These are phyloP conservation scores for Eucalyptus pauciflora DNA, from an alignment of 345 rosid genomes.

Conservation along the genomic window DNA sequence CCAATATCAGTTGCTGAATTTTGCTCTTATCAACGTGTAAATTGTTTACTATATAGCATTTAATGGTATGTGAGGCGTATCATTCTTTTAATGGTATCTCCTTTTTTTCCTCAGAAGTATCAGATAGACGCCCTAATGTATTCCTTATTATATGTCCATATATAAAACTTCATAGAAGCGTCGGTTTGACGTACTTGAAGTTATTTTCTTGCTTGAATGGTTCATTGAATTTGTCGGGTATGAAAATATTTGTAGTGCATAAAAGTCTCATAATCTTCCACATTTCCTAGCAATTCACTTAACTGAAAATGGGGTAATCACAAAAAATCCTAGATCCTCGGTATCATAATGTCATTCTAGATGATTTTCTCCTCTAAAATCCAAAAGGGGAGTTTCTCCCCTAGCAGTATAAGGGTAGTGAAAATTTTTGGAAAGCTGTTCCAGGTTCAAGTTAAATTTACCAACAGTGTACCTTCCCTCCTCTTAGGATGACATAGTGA, in stretches of 20 bases:
- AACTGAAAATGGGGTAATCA: not conserved
- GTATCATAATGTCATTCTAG: not conserved
- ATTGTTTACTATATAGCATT: not conserved
- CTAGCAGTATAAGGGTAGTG: not conserved
- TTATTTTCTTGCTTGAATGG: not conserved
- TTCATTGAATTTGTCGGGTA: not conserved
- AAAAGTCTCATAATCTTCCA: not conserved
- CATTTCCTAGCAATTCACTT: not conserved
- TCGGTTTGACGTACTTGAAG: not conserved
- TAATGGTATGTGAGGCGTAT: not conserved
- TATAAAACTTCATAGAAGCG: not conserved
- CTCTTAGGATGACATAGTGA: slow-evolving; percentile 48
- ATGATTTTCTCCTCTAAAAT: not conserved
- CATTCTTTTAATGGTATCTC: not conserved
- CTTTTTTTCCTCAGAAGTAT: not conserved
- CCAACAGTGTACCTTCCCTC: not conserved
- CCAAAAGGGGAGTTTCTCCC: not conserved
- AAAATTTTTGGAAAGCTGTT: not conserved
- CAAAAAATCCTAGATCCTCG: not conserved
- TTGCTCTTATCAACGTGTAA: not conserved
- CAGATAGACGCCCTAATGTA: not conserved
- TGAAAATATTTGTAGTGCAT: not conserved
- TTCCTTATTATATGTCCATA: not conserved
- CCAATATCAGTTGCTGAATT: not conserved
- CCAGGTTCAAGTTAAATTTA: not conserved